phyloP scores from a whole-genome alignment of 441 rosid species.

The Pelargonium exstipulatum region DNA sequence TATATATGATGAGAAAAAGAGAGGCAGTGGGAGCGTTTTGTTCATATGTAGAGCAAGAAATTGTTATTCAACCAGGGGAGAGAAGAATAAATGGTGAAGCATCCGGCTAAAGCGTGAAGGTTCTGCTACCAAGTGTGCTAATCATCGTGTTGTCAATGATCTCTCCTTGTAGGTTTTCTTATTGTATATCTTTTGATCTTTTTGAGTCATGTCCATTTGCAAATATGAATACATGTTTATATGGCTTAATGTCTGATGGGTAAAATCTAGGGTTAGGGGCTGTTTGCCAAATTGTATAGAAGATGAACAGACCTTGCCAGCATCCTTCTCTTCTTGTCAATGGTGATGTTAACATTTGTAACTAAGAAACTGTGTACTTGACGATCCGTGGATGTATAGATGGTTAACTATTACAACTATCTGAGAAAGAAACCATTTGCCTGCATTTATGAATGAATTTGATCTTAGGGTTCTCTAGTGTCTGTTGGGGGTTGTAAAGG shows the following conservation, averaged over 20 bases:
- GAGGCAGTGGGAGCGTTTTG: constrained; percentile 25
- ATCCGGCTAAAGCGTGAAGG: constrained; percentile 24
- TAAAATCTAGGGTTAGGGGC: constrained; percentile 18
- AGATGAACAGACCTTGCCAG: constrained; percentile 9
- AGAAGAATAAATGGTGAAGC: constrained; percentile 27
- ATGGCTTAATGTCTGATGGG: constrained; percentile 17
- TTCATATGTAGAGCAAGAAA: constrained; percentile 26
- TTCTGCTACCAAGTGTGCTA: constrained; percentile 19
- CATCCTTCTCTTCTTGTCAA: constrained; percentile 2
- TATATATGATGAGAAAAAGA: constrained; percentile 10
- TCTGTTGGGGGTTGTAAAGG: not conserved
- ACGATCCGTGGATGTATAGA: constrained; percentile 13
- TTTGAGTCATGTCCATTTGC: constrained; percentile 17
- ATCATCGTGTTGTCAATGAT: constrained; percentile 18
- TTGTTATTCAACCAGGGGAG: constrained; percentile 25
- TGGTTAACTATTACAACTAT: not conserved
- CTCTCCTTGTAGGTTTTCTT: constrained; percentile 18
- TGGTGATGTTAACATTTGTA: not conserved
- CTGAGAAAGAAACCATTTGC: not conserved
- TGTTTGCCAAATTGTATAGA: constrained; percentile 34
- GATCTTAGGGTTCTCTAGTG: not conserved
- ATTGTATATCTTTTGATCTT: constrained; percentile 8
- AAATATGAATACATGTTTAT: constrained; percentile 16
- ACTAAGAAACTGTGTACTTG: not conserved
- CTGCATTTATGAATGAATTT: not conserved